A percentile compares a stretch with the other conserved stretches of the same genome.
Conservation (phyloP, 257 asterid species). For the Penstemon barbatus region DNA sequence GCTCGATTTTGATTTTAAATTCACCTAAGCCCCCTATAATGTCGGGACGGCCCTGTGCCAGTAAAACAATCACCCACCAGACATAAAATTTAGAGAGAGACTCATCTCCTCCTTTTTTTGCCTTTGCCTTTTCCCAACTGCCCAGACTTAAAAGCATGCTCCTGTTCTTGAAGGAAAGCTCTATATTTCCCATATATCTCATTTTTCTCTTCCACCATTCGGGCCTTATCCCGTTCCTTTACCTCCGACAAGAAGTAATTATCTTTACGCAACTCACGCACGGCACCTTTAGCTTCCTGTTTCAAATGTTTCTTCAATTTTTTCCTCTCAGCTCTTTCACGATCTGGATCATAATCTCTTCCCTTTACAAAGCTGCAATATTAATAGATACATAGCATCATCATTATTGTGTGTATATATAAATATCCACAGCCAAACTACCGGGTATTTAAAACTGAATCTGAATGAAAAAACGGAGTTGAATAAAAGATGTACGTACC, state of each 20-base stretch:
- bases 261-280: conserved; percentile 80
- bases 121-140: conserved; percentile 73
- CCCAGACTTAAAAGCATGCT: conserved; percentile 88
- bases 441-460: neutral
- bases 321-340: conserved; percentile 75
- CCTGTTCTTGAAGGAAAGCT: conserved; percentile 97
- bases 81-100: conserved; percentile 3
- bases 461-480: neutral
- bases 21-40: too few species aligned
- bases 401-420: neutral
- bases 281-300: conserved; percentile 76
- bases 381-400: conserved; percentile 7
- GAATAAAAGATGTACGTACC: conserved; percentile 46
- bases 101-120: conserved; percentile 72
- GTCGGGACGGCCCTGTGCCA: too few species aligned
- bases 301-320: conserved; percentile 61
- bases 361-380: conserved; percentile 84
- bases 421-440: neutral
- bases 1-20: too few species aligned
- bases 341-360: conserved; percentile 97
- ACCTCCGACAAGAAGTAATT: conserved; percentile 70
- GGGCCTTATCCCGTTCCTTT: conserved; percentile 59
- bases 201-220: conserved; percentile 58
- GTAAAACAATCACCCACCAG: neutral
- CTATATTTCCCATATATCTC: conserved; percentile 63